Conservation (phyloP, 768 basidiomycete genomes). For the Naganishia antarctica region DNA sequence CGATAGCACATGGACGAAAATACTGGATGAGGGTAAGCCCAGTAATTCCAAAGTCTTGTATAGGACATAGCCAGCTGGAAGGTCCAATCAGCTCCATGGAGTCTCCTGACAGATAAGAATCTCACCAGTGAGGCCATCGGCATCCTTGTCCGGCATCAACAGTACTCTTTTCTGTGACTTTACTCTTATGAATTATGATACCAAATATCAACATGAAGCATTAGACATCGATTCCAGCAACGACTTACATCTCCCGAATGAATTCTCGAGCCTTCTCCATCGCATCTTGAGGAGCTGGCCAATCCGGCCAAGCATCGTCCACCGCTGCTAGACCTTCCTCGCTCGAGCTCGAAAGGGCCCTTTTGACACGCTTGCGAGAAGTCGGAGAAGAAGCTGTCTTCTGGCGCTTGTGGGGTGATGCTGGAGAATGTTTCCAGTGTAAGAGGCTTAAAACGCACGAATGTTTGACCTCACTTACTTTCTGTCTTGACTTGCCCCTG, state of each 20-base stretch:
- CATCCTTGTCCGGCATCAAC: conserved; percentile 55
- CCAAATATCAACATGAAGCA: background rate
- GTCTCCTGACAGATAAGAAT: background rate
- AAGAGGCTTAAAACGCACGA: no score
- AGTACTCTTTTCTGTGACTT: conserved; percentile 39
- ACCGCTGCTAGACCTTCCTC: conserved; percentile 1
- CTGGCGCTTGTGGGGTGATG: conserved; percentile 9
- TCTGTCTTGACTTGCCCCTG: no score
- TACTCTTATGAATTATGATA: conserved; percentile 27
- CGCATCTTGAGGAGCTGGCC: conserved; percentile 48
- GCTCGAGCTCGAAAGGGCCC: background rate
- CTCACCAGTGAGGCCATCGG: conserved; percentile 48
- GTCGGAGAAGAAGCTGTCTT: background rate
- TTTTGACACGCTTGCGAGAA: background rate
- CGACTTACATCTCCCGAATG: conserved; percentile 46
- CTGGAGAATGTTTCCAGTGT: background rate
- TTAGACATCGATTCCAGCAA: background rate
- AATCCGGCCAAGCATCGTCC: conserved; percentile 40
- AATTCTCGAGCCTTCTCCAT: conserved; percentile 45
- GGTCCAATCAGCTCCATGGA: background rate
- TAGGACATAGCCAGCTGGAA: conserved; percentile 48
- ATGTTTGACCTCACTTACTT: no score
- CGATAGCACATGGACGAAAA: conserved; percentile 51
- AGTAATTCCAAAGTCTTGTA: conserved; percentile 51
- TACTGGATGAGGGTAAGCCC: conserved; percentile 43